phyloP scores from a whole-genome alignment of 176 grass and related monocot genomes.

The Aegilops longissima region DNA sequence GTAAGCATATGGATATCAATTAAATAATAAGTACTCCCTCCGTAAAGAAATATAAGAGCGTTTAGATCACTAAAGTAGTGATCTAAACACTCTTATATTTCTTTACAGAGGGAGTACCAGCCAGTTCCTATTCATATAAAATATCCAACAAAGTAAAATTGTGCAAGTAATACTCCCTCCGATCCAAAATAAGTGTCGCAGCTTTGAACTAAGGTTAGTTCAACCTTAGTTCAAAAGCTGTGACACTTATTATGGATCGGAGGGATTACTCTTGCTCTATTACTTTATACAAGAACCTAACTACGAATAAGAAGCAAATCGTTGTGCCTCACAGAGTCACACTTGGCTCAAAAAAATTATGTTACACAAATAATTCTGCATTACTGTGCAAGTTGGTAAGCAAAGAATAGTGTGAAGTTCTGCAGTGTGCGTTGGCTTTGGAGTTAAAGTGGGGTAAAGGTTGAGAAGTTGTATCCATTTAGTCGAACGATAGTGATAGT shows the following conservation, averaged over 20 bases:
- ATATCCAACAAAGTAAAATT: neutral
- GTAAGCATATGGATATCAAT: neutral
- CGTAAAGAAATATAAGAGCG: too few relatives aligned
- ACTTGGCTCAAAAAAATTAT: neutral
- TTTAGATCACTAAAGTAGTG: too few relatives aligned
- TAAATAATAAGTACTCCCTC: neutral
- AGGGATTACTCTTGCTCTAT: neutral
- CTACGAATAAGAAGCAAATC: neutral
- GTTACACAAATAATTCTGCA: neutral
- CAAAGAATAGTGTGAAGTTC: neutral
- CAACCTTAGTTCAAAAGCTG: too few relatives aligned
- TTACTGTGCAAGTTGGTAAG: neutral
- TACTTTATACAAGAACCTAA: neutral
- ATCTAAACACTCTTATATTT: too few relatives aligned
- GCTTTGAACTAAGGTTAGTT: too few relatives aligned
- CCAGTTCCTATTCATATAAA: neutral
- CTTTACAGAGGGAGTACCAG: neutral
- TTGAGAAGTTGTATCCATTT: neutral
- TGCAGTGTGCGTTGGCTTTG: constrained; percentile 6
- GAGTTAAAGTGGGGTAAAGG: constrained; percentile 6
- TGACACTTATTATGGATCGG: too few relatives aligned
- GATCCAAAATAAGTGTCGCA: too few relatives aligned
- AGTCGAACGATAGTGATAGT: neutral
- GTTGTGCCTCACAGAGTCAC: neutral
- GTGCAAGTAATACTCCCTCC: neutral